Evolutionary conservation across 2,329 filamentous ascomycete genomes (phyloP).

Genomic region (Cadophora gregata): DNA sequence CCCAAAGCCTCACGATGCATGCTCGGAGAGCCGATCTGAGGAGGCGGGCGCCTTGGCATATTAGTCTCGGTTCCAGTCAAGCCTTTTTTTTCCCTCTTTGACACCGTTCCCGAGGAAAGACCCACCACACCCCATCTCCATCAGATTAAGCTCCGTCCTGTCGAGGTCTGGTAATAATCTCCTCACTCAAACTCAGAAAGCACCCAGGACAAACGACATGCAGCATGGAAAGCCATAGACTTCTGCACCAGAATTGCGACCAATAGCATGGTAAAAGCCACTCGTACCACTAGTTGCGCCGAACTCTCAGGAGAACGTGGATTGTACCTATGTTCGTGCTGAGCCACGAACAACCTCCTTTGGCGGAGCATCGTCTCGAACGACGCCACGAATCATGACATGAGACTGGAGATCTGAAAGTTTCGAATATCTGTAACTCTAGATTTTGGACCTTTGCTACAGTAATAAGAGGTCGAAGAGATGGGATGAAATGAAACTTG

Average conservation of each 20-base stretch:
- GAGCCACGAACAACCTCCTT: conserved; percentile 10
- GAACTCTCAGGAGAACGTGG: background rate
- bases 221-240: background rate
- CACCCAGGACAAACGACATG: conserved; percentile 2
- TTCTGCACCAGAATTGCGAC: background rate
- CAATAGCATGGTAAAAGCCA: background rate
- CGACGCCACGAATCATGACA: conserved; percentile 16
- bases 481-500: conserved; percentile 12
- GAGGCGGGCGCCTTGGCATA: conserved; percentile 6
- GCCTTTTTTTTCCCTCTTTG: conserved; percentile 15
- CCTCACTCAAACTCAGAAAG: background rate
- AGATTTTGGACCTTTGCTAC: background rate
- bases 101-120: conserved; percentile 9
- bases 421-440: conserved; percentile 1
- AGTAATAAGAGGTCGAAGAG: background rate
- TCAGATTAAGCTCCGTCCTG: background rate
- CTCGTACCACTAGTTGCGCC: conserved; percentile 17
- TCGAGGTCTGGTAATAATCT: conserved; percentile 14
- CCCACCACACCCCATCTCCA: conserved; percentile 9
- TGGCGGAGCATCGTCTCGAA: background rate
- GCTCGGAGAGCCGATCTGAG: background rate
- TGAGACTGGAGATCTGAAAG: conserved; percentile 4
- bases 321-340: background rate
- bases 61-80: conserved; percentile 11
- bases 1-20: conserved; percentile 8